Percentiles rank a stretch among this genome's conserved stretches.
Conservation (phyloP, 1,139 yeast species). For the Kurtzmaniella quercitrusa region DNA sequence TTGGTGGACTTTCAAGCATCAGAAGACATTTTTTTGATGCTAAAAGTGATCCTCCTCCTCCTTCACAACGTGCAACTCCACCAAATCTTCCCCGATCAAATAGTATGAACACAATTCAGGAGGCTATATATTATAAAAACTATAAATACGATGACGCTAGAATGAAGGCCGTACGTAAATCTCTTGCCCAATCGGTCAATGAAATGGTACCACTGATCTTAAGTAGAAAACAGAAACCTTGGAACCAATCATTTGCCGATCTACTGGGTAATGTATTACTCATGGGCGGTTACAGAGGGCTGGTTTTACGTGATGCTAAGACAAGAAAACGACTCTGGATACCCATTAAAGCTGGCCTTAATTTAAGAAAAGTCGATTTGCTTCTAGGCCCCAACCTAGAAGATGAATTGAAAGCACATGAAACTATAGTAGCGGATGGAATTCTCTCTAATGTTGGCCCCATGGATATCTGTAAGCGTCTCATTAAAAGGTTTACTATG, state of each 20-base stretch:
- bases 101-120: conserved; percentile 47
- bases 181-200: conserved; percentile 49
- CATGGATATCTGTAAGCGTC: conserved; percentile 65
- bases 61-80: conserved; percentile 7
- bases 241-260: conserved; percentile 34
- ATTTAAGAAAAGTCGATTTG: conserved; percentile 64
- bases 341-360: conserved; percentile 81
- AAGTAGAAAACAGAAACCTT: conserved; percentile 19
- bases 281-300: conserved; percentile 87
- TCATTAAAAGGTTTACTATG: conserved; percentile 49
- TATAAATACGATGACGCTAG: conserved; percentile 64
- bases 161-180: conserved; percentile 61
- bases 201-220: conserved; percentile 24
- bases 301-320: conserved; percentile 62
- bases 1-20: conserved; percentile 29
- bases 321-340: conserved; percentile 77
- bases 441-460: conserved; percentile 84
- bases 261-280: conserved; percentile 74
- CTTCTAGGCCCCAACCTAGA: conserved; percentile 67
- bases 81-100: not conserved
- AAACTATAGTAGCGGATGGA: conserved; percentile 66
- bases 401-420: conserved; percentile 52
- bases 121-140: conserved; percentile 52
- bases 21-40: conserved; percentile 17
- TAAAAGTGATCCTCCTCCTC: not conserved